Evolutionary conservation across 2,329 filamentous ascomycete species (phyloP).

Genomic region (Clonostachys byssicola): DNA sequence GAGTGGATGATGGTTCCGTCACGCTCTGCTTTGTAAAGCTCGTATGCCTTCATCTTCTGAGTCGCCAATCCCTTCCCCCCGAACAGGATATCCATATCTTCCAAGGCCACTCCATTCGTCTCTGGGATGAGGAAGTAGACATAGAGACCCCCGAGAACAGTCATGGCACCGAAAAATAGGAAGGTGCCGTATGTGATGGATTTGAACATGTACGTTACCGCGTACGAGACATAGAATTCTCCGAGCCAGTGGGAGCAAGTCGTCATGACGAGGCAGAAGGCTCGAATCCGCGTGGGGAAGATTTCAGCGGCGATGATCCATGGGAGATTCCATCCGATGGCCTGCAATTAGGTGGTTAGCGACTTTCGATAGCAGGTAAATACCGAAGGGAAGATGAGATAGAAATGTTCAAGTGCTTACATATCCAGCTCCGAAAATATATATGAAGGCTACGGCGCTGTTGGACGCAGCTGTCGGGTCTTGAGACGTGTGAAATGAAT

Average conservation of each 20-base stretch:
- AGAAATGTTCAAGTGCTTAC: too few relatives aligned
- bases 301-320: slow-evolving; percentile 43
- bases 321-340: slow-evolving; percentile 33
- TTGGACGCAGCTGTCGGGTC: slow-evolving; percentile 28
- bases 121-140: slow-evolving; percentile 46
- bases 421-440: slow-evolving; percentile 17
- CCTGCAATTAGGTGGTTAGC: slow-evolving; percentile 19
- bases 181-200: slow-evolving; percentile 42
- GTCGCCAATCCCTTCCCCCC: too few relatives aligned
- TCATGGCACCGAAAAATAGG: slow-evolving; percentile 44
- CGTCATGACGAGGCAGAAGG: slow-evolving; percentile 24
- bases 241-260: slow-evolving; percentile 30
- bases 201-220: slow-evolving; percentile 34
- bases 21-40: too few relatives aligned
- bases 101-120: slow-evolving; percentile 33
- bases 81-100: not conserved
- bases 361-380: too few relatives aligned
- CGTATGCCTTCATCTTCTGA: too few relatives aligned
- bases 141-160: slow-evolving; percentile 38
- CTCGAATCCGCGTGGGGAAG: slow-evolving; percentile 32
- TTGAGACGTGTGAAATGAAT: slow-evolving; percentile 6
- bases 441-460: slow-evolving; percentile 36
- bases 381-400: too few relatives aligned
- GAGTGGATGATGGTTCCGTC: too few relatives aligned
- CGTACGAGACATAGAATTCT: slow-evolving; percentile 30